Evolutionary conservation across 73 alveolate genomes (phyloP).

Genomic region (Symbiodinium pilosum): DNA sequence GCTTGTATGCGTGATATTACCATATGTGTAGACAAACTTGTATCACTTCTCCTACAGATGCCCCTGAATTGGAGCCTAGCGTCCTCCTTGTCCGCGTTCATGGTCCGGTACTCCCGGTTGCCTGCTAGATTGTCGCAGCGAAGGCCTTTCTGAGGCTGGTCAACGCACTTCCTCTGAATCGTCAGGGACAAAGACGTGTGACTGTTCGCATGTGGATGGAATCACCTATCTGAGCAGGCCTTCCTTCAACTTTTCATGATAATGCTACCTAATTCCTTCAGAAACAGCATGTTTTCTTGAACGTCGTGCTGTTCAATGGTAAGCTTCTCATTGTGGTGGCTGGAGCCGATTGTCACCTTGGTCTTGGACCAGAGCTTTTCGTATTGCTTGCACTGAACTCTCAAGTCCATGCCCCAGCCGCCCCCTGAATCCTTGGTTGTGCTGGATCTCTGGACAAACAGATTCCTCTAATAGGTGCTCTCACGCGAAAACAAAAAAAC

Average conservation of each 20-base stretch:
- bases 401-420: slow-evolving; percentile 32
- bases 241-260: no score
- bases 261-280: no score
- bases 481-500: background rate
- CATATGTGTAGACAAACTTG: no score
- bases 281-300: background rate
- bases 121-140: slow-evolving; percentile 1
- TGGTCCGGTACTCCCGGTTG: slow-evolving; percentile 14
- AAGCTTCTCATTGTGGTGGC: background rate
- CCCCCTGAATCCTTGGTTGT: background rate
- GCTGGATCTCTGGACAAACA: background rate
- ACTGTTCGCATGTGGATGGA: background rate
- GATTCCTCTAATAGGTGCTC: no score
- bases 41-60: no score
- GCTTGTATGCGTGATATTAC: no score
- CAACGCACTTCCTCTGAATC: background rate
- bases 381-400: slow-evolving; percentile 11
- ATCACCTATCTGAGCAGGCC: background rate
- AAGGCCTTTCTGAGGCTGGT: background rate
- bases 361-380: slow-evolving; percentile 4
- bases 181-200: background rate
- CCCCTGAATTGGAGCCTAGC: background rate
- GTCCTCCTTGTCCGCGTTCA: background rate
- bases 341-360: background rate
- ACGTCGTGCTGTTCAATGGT: background rate